Evolutionary conservation across 2,329 filamentous ascomycete species (phyloP), one percentile per base, ranked within the genome.

Genomic region (Cladorrhinum sp.): DNA sequence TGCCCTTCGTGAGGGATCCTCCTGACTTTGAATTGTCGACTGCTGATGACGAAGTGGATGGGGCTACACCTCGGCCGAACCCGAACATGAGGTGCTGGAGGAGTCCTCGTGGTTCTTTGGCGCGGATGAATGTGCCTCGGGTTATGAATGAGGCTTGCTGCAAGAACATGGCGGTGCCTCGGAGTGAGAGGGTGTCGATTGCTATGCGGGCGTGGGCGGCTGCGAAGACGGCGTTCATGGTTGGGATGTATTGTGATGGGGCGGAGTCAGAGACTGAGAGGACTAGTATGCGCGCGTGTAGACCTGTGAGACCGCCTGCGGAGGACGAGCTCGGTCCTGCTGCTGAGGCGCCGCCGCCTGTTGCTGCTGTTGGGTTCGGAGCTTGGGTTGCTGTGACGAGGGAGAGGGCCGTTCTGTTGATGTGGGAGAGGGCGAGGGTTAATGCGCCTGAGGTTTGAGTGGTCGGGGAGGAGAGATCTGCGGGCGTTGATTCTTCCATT

Each of bases 211-310:
- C 84, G 65, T 94, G 88, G 70, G 96, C 91, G 62, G 94, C 95
- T 2, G 95, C 95, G 75, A 99, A 99, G 63, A 98, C 96, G 69
- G 89, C 86, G 77, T 99, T 99, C 95, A 99, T 99, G 67, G 96
- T 95, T 0, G 94, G 90, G 59, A 99, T 99, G 78, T 99, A 99
- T 75, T 98, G 90, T 4, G 92, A 87, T 0, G 96, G 85, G 69
- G 94, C 90, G 48, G 83, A 82, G 71, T 92, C 92, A 52, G 91
- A 96, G 3, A 97, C 92, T 53, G 91, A 96, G 58, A 99, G 74
- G 65, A 98, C 87, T 58, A 99, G 83, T 70, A 99, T 96, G 62
- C 95, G 90, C 14, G 88, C 89, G 67, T 90, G 88, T 20, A 95
- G 79, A 18, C 83, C 80, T 2, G 77, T 70, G 63, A 77, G 67